Evolutionary conservation across 768 basidiomycete species (phyloP), one percentile per base, ranked within the genome.

Genomic region (Tephrocybe sp.): DNA sequence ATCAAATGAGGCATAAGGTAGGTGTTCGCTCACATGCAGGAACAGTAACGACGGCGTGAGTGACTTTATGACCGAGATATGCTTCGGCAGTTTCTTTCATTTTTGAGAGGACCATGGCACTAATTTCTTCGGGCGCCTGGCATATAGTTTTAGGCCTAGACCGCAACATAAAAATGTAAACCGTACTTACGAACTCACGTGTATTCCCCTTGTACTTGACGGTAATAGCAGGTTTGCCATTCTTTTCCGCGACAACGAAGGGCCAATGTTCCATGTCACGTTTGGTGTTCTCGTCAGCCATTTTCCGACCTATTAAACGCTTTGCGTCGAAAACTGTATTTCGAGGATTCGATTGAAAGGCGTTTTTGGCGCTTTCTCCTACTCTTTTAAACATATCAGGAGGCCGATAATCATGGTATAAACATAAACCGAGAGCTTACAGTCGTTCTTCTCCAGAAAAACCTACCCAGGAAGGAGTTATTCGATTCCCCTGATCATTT

Each of bases 21-120:
- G 17, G 23, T 31, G 5, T n/a, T 0, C 22, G 71, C 85, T 56
- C 54, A 89, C 87, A 97, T 49, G 95, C 95, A 40, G 96, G 96
- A 67, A 98, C 96, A 44, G 96, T 98, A 67, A 98, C 92, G 43
- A 98, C 95, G 53, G 96, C 95, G 69, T 98, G 92, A 53, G 93
- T 93, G 67, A 98, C 94, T 69, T 91, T 89, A 64, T 92, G 82
- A 62, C 94, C 94, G 52, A 98, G 89, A 73, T 96, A 98, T 13
- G 94, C 89, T 79, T 98, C 96, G 50, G 96, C 96, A 22, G 93
- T 98, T 77, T 98, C 96, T 81, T 97, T 98, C 96, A 98, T 98
- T 80, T 98, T 98, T 53, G 70, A 75, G 49, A 98, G 77, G 62
- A 98, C 81, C 96, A 98, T 98, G 51, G 96, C 79, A 49, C 78